phyloP scores from a whole-genome alignment of 345 rosid species.

The Acer saccharum region DNA sequence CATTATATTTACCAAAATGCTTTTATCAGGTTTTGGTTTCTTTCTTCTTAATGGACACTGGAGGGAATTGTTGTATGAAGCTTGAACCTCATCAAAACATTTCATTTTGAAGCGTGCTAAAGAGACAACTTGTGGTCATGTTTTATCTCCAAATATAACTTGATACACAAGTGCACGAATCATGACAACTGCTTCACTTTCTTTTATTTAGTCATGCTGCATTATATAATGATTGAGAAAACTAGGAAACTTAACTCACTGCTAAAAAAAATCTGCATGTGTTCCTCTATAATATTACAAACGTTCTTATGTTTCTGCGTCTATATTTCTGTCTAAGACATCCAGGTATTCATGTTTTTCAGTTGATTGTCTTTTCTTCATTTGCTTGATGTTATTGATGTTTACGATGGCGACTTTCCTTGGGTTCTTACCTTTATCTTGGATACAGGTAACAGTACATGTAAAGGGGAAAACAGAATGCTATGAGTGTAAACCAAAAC shows the following conservation, averaged over 20 bases:
- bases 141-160: neutral
- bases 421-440: conserved; percentile 15
- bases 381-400: conserved; percentile 20
- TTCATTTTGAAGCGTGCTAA: neutral
- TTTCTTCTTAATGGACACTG: too few relatives aligned
- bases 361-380: neutral
- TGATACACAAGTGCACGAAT: neutral
- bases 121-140: neutral
- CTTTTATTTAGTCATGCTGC: neutral
- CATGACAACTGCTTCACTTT: neutral
- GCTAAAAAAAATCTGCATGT: too few relatives aligned
- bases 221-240: neutral
- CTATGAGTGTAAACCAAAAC: conserved; percentile 95
- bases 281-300: too few relatives aligned
- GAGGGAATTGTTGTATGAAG: too few relatives aligned
- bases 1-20: neutral
- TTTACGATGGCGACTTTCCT: conserved; percentile 11
- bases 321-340: neutral
- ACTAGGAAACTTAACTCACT: neutral
- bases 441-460: conserved; percentile 82
- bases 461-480: conserved; percentile 94
- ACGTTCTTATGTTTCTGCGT: neutral
- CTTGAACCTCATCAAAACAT: too few relatives aligned
- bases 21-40: too few relatives aligned
- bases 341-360: neutral